Conservation (phyloP, 306 rosid genomes). For the Amphicarpaea edgeworthii region DNA sequence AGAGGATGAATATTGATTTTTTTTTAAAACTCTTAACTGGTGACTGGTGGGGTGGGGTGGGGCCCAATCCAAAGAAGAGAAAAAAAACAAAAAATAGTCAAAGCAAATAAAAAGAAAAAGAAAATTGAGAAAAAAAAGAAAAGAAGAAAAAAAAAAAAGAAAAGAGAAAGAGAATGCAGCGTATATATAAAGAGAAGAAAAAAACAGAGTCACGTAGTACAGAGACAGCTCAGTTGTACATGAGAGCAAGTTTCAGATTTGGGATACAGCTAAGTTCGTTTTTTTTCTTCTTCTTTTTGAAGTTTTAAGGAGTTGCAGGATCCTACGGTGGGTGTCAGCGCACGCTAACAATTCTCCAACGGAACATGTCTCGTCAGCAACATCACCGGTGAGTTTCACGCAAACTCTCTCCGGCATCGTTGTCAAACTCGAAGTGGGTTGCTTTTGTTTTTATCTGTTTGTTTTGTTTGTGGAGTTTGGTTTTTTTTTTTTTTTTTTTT, state of each 20-base stretch:
- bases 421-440: background rate
- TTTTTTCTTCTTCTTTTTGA: background rate
- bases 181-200: background rate
- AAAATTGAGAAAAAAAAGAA: background rate
- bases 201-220: conserved; percentile 35
- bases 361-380: background rate
- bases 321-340: background rate
- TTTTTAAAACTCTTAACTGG: background rate
- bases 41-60: no score
- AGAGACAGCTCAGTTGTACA: conserved; percentile 31
- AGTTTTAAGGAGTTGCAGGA: background rate
- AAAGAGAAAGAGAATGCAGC: background rate
- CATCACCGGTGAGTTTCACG: conserved; percentile 1
- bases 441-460: background rate
- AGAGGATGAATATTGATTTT: conserved; percentile 7
- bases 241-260: conserved; percentile 36
- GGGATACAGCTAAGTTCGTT: conserved; percentile 25
- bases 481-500: background rate
- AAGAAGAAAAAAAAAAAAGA: background rate
- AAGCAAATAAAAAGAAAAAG: background rate
- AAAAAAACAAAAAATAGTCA: conserved; percentile 24
- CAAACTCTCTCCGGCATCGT: conserved; percentile 13
- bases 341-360: conserved; percentile 14
- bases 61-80: background rate
- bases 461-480: background rate